A percentile compares a stretch with the other conserved stretches of the same genome.
Conservation (phyloP, 78 protist species). For the Chrysochromulina parva region DNA sequence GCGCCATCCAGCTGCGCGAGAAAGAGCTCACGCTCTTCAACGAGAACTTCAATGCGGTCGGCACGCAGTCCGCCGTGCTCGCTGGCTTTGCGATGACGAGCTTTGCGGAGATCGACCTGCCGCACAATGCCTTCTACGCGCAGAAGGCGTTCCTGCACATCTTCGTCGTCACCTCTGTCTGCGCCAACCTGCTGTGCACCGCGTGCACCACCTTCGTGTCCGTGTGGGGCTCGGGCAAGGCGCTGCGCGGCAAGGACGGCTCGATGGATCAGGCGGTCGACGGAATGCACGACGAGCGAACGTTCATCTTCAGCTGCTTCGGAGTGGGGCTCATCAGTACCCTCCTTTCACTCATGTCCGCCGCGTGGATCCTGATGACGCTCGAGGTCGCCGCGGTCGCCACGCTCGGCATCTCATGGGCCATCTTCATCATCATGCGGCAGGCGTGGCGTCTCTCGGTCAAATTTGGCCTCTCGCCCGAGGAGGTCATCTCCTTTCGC, state of each 20-base stretch:
- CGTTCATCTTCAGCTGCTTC: constrained; percentile 6
- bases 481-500: neutral
- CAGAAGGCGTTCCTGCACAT: neutral
- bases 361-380: constrained; percentile 1
- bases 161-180: neutral
- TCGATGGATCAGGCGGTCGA: constrained; percentile 21
- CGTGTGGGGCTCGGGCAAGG: neutral
- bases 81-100: constrained; percentile 24
- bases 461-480: neutral
- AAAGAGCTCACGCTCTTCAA: constrained; percentile 23
- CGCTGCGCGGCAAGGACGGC: constrained; percentile 21
- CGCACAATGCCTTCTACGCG: neutral
- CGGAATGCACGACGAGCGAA: neutral
- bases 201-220: constrained; percentile 10
- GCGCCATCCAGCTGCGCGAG: constrained; percentile 34
- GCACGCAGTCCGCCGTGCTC: constrained; percentile 3
- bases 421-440: neutral
- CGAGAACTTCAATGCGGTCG: constrained; percentile 14
- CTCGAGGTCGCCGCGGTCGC: neutral
- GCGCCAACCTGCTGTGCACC: constrained; percentile 14
- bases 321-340: constrained; percentile 8
- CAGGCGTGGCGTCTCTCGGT: neutral
- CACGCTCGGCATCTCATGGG: neutral
- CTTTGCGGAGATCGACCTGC: constrained; percentile 19
- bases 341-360: constrained; percentile 2